Base-by-base conservation (phyloP, 352 stramenopile genomes). In the Plasmopara muralis region DNA sequence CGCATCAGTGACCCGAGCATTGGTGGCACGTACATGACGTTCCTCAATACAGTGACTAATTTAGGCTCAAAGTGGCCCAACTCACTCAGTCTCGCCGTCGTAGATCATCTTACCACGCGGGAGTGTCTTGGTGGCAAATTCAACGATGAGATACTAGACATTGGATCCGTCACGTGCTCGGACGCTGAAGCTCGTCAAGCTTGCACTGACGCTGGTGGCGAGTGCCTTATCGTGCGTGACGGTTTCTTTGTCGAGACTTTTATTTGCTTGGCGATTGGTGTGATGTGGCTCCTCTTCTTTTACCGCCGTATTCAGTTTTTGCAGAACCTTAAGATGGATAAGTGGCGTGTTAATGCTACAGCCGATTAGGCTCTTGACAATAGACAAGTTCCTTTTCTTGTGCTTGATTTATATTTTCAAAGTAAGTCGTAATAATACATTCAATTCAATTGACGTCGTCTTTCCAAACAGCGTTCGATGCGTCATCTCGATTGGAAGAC, bases 1-100 rank as follows among this genome's bases (percentile, higher is more conserved):
- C 77, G 87, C 40, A 90, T 99, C 52, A 97, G 96, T 38, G 97
- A 99, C 66, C 95, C 95, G 13, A 87, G 85, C 12, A 99, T 99
- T 65, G 97, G 97, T 44, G 97, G 97, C 47, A 98, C 89, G 15
- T 99, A 99, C 81, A 99, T 99, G 97, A 99, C 97, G 30, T 92
- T 99, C 47, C 81, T 99, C 41, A 99, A 99, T 67, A 99, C 97
- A 5, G 87, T 99, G 59, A 92, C 93, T 39, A 99, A 99, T 72
- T 62, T 99, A 13, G 97, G 96, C 40, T 92, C 83, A 48, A 99
- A 98, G 76, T 94, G 83, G 83, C 83, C 83, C 15, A 94, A 92
- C 61, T 94, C 83, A 39, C 60, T 94, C 40, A 91, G 79, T 38
- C 71, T 94, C 12, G 79, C 76, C 2, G 64, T 85, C n/a, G 83